These are phyloP conservation scores for Pichia sporocuriosa DNA, from an alignment of 805 yeast species.

Conservation along the genomic window DNA sequence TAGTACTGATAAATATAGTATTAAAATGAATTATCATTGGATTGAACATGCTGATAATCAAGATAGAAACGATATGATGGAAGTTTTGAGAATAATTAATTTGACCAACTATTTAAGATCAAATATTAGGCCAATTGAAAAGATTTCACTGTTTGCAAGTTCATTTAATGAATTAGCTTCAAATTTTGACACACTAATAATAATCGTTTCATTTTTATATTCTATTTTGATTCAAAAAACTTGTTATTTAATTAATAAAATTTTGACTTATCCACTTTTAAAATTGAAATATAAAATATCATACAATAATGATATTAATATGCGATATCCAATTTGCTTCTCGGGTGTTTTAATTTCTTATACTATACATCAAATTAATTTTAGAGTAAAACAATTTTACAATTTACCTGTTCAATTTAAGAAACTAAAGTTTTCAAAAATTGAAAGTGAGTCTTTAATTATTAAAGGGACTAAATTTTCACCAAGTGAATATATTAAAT, in stretches of 20 bases:
- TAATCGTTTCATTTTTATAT: slow-evolving; percentile 4
- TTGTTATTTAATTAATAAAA: slow-evolving; percentile 8
- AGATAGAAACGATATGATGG: slow-evolving; percentile 18
- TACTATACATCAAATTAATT: slow-evolving; percentile 70
- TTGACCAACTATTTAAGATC: slow-evolving; percentile 24
- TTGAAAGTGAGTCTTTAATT: slow-evolving; percentile 36
- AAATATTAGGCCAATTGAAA: slow-evolving; percentile 12
- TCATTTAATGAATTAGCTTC: background rate
- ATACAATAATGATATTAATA: no score
- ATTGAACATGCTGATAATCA: slow-evolving; percentile 1
- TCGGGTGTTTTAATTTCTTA: slow-evolving; percentile 12
- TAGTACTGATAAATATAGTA: slow-evolving; percentile 20
- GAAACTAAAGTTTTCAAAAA: slow-evolving; percentile 34
- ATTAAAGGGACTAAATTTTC: slow-evolving; percentile 33
- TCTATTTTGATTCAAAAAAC: slow-evolving; percentile 8
- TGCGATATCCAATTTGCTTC: background rate
- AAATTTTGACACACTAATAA: background rate
- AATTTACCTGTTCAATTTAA: slow-evolving; percentile 75
- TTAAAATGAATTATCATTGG: slow-evolving; percentile 25
- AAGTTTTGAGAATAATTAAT: slow-evolving; percentile 26
- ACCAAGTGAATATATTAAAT: slow-evolving; percentile 58
- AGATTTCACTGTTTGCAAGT: background rate
- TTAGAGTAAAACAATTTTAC: slow-evolving; percentile 67
- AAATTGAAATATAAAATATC: slow-evolving; percentile 2
- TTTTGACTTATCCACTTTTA: slow-evolving; percentile 15